phyloP scores from a whole-genome alignment of 1,139 yeast genomes.

The Scheffersomyces segobiensis region DNA sequence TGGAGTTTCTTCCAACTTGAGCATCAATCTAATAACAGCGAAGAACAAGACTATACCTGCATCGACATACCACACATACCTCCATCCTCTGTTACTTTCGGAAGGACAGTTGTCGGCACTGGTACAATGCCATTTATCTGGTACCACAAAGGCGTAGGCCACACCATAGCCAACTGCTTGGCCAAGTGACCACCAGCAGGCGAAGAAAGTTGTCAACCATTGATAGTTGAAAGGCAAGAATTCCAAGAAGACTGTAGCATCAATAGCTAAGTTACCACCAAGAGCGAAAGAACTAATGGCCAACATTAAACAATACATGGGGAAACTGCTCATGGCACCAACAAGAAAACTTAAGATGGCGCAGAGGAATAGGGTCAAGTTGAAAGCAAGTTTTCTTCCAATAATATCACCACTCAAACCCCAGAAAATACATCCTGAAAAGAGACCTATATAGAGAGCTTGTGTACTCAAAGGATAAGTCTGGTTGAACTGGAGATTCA shows the following conservation, averaged over 20 bases:
- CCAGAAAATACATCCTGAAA: constrained; percentile 12
- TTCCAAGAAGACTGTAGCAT: constrained; percentile 21
- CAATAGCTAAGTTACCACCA: constrained; percentile 25
- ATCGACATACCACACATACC: constrained; percentile 30
- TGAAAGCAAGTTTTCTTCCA: constrained; percentile 22
- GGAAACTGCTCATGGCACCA: constrained; percentile 24
- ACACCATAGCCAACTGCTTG: constrained; percentile 26
- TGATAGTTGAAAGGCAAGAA: constrained; percentile 16
- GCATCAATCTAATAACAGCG: constrained; percentile 21
- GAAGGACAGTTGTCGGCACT: constrained; percentile 23
- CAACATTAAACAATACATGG: constrained; percentile 20
- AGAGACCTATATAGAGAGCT: constrained; percentile 8
- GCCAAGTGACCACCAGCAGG: constrained; percentile 32
- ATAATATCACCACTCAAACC: constrained; percentile 13
- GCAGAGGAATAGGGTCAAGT: constrained; percentile 15
- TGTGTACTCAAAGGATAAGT: constrained; percentile 19
- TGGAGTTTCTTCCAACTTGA: constrained; percentile 28
- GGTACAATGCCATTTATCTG: constrained; percentile 16
- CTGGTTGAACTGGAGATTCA: constrained; percentile 25
- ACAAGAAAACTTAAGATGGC: constrained; percentile 17
- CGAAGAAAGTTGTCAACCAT: constrained; percentile 27
- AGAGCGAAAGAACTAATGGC: constrained; percentile 16
- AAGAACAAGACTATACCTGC: constrained; percentile 24
- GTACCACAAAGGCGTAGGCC: constrained; percentile 28
- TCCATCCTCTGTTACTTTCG: constrained; percentile 27